Conservation (phyloP, 257 asterid species). For the Primulina tabacum region DNA sequence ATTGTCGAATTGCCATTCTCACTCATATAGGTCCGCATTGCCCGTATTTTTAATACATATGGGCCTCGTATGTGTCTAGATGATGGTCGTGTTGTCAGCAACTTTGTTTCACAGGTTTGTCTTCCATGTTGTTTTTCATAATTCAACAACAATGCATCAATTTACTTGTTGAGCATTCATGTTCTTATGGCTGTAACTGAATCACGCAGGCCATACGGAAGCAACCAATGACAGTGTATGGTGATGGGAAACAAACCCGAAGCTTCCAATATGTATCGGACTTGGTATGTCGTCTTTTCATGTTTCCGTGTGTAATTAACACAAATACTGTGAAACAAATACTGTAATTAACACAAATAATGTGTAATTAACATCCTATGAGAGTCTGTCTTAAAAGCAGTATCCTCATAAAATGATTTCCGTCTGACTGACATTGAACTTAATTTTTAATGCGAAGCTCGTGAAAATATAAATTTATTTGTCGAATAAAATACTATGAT, state of each 20-base stretch:
- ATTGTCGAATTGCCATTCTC: slow-evolving; percentile 14
- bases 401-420: not conserved
- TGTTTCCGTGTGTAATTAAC: slow-evolving; percentile 1
- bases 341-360: not conserved
- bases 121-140: slow-evolving; percentile 1
- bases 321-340: slow-evolving; percentile 3
- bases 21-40: slow-evolving; percentile 77
- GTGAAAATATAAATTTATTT: not conserved
- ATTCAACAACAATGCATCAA: not conserved
- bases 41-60: slow-evolving; percentile 92
- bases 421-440: not conserved
- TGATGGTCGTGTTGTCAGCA: slow-evolving; percentile 99
- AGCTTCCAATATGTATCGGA: slow-evolving; percentile 94
- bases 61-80: slow-evolving; percentile 99
- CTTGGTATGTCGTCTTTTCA: slow-evolving; percentile 57
- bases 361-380: slow-evolving; percentile 2
- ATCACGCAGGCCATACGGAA: slow-evolving; percentile 73
- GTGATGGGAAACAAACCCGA: slow-evolving; percentile 93
- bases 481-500: not conserved
- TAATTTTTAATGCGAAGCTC: not conserved
- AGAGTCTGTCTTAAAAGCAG: not conserved
- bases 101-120: slow-evolving; percentile 93
- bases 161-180: slow-evolving; percentile 5
- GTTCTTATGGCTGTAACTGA: slow-evolving; percentile 19
- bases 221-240: slow-evolving; percentile 89